Conservation (phyloP, 768 basidiomycete genomes). For the Boletales sp. region DNA sequence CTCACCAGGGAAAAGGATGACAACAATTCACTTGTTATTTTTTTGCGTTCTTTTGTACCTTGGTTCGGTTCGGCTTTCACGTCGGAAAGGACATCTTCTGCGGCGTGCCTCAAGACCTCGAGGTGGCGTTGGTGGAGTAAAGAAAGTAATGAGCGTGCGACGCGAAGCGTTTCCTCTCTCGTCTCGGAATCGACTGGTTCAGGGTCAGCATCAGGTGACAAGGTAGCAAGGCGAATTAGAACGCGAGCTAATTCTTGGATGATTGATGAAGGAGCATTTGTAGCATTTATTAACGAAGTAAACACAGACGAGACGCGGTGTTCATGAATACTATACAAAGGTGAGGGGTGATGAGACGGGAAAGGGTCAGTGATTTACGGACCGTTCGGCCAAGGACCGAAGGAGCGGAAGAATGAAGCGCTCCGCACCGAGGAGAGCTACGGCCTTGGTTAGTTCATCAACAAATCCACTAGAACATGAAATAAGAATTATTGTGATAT, state of each 20-base stretch:
- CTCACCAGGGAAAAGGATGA: slow-evolving; percentile 58
- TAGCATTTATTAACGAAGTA: slow-evolving; percentile 28
- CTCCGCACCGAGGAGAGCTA: slow-evolving; percentile 50
- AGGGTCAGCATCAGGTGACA: neutral
- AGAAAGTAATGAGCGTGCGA: slow-evolving; percentile 42
- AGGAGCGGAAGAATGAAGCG: slow-evolving; percentile 57
- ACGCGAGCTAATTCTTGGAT: slow-evolving; percentile 21
- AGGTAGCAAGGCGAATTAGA: slow-evolving; percentile 19
- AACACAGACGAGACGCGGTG: slow-evolving; percentile 25
- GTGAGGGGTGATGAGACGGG: neutral
- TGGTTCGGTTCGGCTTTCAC: slow-evolving; percentile 20
- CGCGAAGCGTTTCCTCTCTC: slow-evolving; percentile 4
- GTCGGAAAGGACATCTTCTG: slow-evolving; percentile 35
- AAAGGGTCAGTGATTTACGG: slow-evolving; percentile 23
- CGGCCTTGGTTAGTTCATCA: slow-evolving; percentile 42
- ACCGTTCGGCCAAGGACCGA: slow-evolving; percentile 37
- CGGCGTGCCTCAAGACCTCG: slow-evolving; percentile 40
- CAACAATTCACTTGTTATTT: slow-evolving; percentile 50
- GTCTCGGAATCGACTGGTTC: slow-evolving; percentile 1
- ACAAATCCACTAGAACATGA: slow-evolving; percentile 39
- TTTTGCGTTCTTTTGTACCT: slow-evolving; percentile 33
- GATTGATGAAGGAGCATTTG: slow-evolving; percentile 17
- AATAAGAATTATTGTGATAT: neutral
- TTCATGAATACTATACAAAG: slow-evolving; percentile 30
- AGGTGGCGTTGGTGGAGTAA: slow-evolving; percentile 67